phyloP scores from a whole-genome alignment of 768 basidiomycete genomes.

The Lactifluus echinatus region DNA sequence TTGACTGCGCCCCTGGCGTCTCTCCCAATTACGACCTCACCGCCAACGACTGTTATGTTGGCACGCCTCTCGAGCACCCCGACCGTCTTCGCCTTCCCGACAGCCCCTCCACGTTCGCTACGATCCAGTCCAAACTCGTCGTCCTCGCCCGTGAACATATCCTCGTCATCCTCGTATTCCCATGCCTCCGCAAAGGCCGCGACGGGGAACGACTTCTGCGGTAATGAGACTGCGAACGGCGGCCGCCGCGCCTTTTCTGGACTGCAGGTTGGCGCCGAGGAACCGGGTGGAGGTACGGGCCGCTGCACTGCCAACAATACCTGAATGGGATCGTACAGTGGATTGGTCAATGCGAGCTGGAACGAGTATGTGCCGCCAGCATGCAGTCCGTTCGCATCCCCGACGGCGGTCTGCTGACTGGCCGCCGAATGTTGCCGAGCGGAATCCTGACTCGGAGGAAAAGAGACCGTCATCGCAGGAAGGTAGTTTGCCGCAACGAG shows the following conservation, averaged over 20 bases:
- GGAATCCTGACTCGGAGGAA: constrained; percentile 41
- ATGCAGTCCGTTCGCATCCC: constrained; percentile 42
- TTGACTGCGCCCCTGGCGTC: constrained; percentile 71
- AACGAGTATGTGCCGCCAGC: constrained; percentile 81
- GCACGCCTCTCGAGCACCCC: constrained; percentile 84
- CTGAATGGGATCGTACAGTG: constrained; percentile 91
- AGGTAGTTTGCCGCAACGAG: constrained; percentile 93
- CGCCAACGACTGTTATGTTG: constrained; percentile 81
- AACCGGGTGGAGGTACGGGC: constrained; percentile 29
- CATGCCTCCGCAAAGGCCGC: constrained; percentile 93
- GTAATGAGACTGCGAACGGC: constrained; percentile 75
- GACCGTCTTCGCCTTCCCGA: constrained; percentile 46
- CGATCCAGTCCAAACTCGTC: constrained; percentile 31
- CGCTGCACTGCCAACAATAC: constrained; percentile 79
- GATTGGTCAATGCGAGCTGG: constrained; percentile 88
- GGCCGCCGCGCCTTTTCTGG: constrained; percentile 54
- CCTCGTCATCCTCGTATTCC: constrained; percentile 95
- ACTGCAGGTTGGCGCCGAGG: constrained; percentile 30
- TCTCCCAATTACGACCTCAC: constrained; percentile 80
- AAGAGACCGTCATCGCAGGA: constrained; percentile 68
- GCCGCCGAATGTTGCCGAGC: constrained; percentile 31
- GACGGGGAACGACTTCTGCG: constrained; percentile 68
- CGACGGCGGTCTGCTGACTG: constrained; percentile 29
- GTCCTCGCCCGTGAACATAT: constrained; percentile 57
- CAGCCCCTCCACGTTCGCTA: constrained; percentile 40